Base-by-base conservation (phyloP, 1,284 basidiomycete species). In the Porodaedalea pini region DNA sequence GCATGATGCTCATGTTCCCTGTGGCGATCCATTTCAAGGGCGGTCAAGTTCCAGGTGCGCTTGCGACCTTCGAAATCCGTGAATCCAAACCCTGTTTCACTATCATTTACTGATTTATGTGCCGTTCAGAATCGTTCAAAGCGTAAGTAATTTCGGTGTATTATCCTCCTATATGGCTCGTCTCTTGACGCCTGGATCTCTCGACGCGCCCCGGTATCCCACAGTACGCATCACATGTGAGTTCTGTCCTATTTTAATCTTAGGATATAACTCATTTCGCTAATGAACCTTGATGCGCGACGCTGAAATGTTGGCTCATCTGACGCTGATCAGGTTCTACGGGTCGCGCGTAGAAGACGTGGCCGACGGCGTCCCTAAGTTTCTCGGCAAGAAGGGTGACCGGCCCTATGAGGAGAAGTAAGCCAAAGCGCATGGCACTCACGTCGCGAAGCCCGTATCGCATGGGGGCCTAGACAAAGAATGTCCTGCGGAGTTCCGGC, bases 1-100 rank as follows among this genome's bases (percentile, higher is more conserved):
- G 41, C n/a, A 58, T 58, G 57, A 48, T 58, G 40, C 45, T 58
- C 13, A 45, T 58, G 51, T 58, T 58, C 19, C 57, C 57, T 21
- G 51, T 31, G 15, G 34, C 50, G 8, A 43, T 58, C 36, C 19
- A 58, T 27, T 58, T 58, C 29, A 34, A 48, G 21, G 25, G 13
- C 3, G 34, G 34, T 32, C 43, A 27, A 19, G 27, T 52, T 15
- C 56, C 50, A 10, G 56, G 49, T 51, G 21, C 5, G 39, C n/a
- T 11, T 2, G 21, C 10, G n/a, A 5, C 13, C 10, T 45, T 29
- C 8, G 10, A 23, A 25, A 11, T 21, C 21, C 11, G 6, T 6
- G 6, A 6, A 6, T 34, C 11, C 25, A 1, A 11, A 17, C 6
- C n/a, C 15, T 25, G 47, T 32, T 19, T 32, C 17, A 21, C 32